These are phyloP conservation scores for Populus simonii DNA, from an alignment of 345 rosid genomes.

Conservation along the genomic window DNA sequence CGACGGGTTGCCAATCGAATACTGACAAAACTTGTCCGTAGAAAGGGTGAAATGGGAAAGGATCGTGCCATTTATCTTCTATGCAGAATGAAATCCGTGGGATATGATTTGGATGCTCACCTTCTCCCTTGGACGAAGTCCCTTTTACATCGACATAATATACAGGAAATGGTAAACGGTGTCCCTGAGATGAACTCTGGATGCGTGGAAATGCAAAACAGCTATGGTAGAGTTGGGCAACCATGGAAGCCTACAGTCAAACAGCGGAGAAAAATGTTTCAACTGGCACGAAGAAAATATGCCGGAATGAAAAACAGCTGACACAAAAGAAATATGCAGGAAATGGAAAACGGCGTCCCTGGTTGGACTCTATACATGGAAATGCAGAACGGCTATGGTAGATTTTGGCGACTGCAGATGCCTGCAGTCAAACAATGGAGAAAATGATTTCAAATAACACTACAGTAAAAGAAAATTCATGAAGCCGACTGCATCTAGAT, in stretches of 20 bases:
- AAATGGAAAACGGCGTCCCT: too few relatives aligned
- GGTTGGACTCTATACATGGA: too few relatives aligned
- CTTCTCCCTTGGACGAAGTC: slow-evolving; percentile 35
- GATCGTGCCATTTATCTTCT: slow-evolving; percentile 42
- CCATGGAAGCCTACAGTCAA: slow-evolving; percentile 9
- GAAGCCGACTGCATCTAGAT: not conserved
- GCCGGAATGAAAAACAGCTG: too few relatives aligned
- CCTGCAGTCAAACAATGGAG: not conserved
- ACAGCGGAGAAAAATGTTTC: not conserved
- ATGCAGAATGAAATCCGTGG: slow-evolving; percentile 51
- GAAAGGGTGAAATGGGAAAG: slow-evolving; percentile 27
- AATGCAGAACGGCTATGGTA: too few relatives aligned
- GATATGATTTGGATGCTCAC: slow-evolving; percentile 55
- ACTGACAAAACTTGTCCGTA: slow-evolving; percentile 42
- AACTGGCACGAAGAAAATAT: not conserved
- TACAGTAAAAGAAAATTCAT: not conserved
- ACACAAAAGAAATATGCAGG: too few relatives aligned
- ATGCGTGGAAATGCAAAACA: not conserved
- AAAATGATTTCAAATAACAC: not conserved
- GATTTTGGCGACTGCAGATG: too few relatives aligned
- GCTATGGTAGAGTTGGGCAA: slow-evolving; percentile 6
- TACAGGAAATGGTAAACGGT: slow-evolving; percentile 12
- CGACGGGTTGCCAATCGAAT: slow-evolving; percentile 57
- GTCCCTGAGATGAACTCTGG: slow-evolving; percentile 24
- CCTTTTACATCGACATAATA: slow-evolving; percentile 22